Conservation (phyloP, 495 filamentous ascomycete genomes). For the Penicillium egyptiacum region DNA sequence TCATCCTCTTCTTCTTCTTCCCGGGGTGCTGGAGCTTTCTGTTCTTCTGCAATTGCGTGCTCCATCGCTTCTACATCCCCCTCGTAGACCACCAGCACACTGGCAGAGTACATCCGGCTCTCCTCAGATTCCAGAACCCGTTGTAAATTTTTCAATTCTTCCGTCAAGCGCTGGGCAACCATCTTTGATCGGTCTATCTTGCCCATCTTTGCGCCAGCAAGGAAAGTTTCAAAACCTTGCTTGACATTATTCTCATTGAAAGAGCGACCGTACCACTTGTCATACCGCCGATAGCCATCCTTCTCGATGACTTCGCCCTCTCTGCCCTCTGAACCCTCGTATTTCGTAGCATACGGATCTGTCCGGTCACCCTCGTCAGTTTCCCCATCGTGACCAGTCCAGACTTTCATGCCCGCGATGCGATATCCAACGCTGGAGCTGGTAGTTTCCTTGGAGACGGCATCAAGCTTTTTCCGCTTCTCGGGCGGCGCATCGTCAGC, state of each 20-base stretch:
- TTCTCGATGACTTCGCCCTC: slow-evolving; percentile 42
- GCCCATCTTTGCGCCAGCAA: slow-evolving; percentile 63
- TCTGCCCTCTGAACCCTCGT: slow-evolving; percentile 39
- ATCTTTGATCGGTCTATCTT: slow-evolving; percentile 50
- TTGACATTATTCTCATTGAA: slow-evolving; percentile 71
- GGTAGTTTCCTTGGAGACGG: slow-evolving; percentile 75
- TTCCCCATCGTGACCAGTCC: slow-evolving; percentile 60
- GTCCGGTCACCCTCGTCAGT: slow-evolving; percentile 39
- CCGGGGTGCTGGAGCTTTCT: slow-evolving; percentile 35
- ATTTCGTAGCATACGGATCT: slow-evolving; percentile 43
- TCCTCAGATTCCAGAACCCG: slow-evolving; percentile 70
- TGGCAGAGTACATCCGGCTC: slow-evolving; percentile 91
- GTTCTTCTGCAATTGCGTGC: slow-evolving; percentile 63
- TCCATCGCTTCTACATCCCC: slow-evolving; percentile 73
- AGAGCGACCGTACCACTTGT: slow-evolving; percentile 82
- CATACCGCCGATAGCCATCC: slow-evolving; percentile 70
- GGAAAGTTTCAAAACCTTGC: slow-evolving; percentile 72
- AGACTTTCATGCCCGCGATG: slow-evolving; percentile 93
- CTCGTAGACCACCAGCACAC: slow-evolving; percentile 88
- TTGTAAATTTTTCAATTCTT: slow-evolving; percentile 65
- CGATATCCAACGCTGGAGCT: slow-evolving; percentile 79
- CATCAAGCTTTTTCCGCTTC: slow-evolving; percentile 78
- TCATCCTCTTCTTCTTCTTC: slow-evolving; percentile 40
- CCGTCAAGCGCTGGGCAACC: slow-evolving; percentile 62
- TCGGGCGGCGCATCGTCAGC: slow-evolving; percentile 74